Base-by-base conservation (phyloP, 176 grass and related monocot species). In the Thalia dealbata region DNA sequence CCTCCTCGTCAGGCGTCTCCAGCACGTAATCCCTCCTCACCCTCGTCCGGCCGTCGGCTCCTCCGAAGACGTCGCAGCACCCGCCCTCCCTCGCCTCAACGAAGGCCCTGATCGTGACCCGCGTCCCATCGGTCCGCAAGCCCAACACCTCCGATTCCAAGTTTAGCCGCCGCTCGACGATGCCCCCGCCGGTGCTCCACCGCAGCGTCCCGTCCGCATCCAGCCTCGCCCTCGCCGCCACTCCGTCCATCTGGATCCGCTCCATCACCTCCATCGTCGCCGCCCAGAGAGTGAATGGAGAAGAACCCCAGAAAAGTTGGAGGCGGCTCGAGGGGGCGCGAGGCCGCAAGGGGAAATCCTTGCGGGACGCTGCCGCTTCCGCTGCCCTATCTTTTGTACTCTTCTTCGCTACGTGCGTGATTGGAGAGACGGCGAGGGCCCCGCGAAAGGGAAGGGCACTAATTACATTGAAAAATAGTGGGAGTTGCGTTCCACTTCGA, bases 131-230 rank as follows among this genome's bases (percentile, higher is more conserved):
- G 32, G 50, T 81, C 77, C 79, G 72, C n/a, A 86, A 51, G 15
- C 85, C 87, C 12, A 96, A 64, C 61, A 96, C 87, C 10, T 96
- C 87, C 27, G 63, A 50, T 67, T 90, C 87, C 42, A 96, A 55
- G 46, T 78, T 76, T 29, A 96, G 85, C 15, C 15, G 38, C 61
- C 50, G 60, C 60, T 38, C 70, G 38, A 10, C 77, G 11, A 38
- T 86, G 56, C 13, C 80, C 8, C 38, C 88, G 56, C 52, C 64
- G 73, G 75, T 50, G 32, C 76, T 65, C 87, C 87, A 90, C 52
- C 70, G n/a, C 59, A 95, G 80, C 67, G 89, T 82, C 7, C 80
- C 82, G 68, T 74, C 69, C 30, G 52, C 70, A n/a, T 73, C 79
- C 44, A 96, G 78, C 5, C 70, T 85, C 23, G 75, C 87, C 51